phyloP scores from a whole-genome alignment of 2,329 filamentous ascomycete species.

The Penicillium sp. region DNA sequence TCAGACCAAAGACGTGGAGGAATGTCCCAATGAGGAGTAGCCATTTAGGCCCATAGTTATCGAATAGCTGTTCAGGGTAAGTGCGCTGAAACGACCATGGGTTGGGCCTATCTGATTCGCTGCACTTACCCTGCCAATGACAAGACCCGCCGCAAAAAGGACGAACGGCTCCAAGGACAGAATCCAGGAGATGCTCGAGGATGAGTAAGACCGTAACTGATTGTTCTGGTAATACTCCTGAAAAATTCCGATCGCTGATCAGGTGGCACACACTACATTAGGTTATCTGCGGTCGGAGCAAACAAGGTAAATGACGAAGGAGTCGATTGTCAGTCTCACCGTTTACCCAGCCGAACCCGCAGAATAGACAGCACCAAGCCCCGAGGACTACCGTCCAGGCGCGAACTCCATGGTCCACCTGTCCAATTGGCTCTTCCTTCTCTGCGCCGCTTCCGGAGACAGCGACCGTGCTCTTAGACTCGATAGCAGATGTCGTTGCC shows the following conservation, averaged over 20 bases:
- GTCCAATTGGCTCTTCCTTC: too few relatives aligned
- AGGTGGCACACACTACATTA: not conserved
- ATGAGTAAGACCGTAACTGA: slow-evolving; percentile 50
- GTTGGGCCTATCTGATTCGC: not conserved
- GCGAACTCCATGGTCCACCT: slow-evolving; percentile 9
- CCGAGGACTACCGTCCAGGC: slow-evolving; percentile 61
- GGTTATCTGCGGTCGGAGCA: not conserved
- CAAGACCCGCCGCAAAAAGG: not conserved
- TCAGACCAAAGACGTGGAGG: slow-evolving; percentile 58
- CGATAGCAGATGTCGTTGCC: not conserved
- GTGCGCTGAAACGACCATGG: slow-evolving; percentile 41
- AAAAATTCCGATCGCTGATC: slow-evolving; percentile 53
- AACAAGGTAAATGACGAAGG: not conserved
- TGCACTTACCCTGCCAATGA: not conserved
- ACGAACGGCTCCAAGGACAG: slow-evolving; percentile 44
- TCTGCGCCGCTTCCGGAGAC: too few relatives aligned
- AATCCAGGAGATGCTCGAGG: slow-evolving; percentile 61
- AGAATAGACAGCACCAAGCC: slow-evolving; percentile 47
- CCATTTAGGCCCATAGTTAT: slow-evolving; percentile 62
- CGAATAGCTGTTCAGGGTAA: slow-evolving; percentile 53
- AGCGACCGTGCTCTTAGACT: too few relatives aligned
- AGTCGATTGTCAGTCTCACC: slow-evolving; percentile 27
- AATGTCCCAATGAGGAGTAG: slow-evolving; percentile 54
- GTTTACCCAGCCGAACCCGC: slow-evolving; percentile 51
- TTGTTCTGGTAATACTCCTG: slow-evolving; percentile 58